phyloP scores from a whole-genome alignment of 352 stramenopile genomes.

The Peronospora destructor region DNA sequence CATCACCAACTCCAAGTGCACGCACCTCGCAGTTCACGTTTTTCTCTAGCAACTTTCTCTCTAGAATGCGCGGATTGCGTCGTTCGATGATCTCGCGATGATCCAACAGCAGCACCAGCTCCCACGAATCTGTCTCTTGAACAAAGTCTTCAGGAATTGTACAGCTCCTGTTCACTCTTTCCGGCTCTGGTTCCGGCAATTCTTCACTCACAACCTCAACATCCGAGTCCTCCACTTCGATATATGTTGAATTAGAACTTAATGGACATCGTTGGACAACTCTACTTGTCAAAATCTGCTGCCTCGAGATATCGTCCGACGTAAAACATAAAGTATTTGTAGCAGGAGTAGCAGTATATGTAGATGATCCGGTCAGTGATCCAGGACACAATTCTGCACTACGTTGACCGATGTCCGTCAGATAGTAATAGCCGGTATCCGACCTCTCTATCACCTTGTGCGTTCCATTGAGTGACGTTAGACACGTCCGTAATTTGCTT shows the following conservation, averaged over 20 bases:
- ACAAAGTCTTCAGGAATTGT: slow-evolving; percentile 16
- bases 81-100: slow-evolving; percentile 74
- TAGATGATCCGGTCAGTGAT: slow-evolving; percentile 6
- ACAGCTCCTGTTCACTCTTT: slow-evolving; percentile 3
- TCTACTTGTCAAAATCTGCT: slow-evolving; percentile 1
- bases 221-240: slow-evolving; percentile 45
- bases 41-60: slow-evolving; percentile 70
- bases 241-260: slow-evolving; percentile 22
- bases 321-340: not conserved
- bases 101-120: slow-evolving; percentile 75
- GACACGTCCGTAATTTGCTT: slow-evolving; percentile 46
- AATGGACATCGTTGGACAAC: slow-evolving; percentile 5
- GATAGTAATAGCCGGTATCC: slow-evolving; percentile 34
- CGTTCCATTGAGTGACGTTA: slow-evolving; percentile 47
- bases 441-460: slow-evolving; percentile 52
- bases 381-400: slow-evolving; percentile 49
- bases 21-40: slow-evolving; percentile 81
- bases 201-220: slow-evolving; percentile 8
- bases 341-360: not conserved
- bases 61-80: slow-evolving; percentile 62
- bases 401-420: slow-evolving; percentile 46
- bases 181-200: slow-evolving; percentile 16
- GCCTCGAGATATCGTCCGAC: not conserved
- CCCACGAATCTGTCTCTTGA: slow-evolving; percentile 50
- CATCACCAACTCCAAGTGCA: slow-evolving; percentile 63